Base-by-base conservation (phyloP, 495 filamentous ascomycete species). In the Neurospora sp. region DNA sequence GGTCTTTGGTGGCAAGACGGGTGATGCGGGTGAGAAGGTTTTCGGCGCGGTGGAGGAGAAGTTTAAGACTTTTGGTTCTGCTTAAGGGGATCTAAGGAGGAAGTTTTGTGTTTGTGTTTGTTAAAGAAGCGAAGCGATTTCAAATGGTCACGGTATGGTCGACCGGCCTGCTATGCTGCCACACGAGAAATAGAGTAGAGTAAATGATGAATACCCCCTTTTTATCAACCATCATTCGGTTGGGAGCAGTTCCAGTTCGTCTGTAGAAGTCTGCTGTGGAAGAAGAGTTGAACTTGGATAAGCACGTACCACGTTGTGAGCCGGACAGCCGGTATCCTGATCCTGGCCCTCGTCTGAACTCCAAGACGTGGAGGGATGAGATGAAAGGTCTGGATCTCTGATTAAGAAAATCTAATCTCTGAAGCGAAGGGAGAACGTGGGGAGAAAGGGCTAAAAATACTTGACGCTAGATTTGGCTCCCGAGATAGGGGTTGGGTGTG, bases 1-100 rank as follows among this genome's bases (percentile, higher is more conserved):
- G 74, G 88, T 90, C 62, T 89, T 91, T 79, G 90, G 90, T 69
- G 87, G 86, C 70, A 84, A 81, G 24, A 79, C 77, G 5, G 87
- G 80, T 54, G 81, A 83, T 45, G 76, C 86, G 6, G 85, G 84
- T 31, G 82, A 86, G 75, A 91, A 91, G 88, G 79, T 78, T 10
- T 86, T 86, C 76, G 76, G 81, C 74, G 84, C 88, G 9, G 70
- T 90, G 19, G 88, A 89, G 84, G 84, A 88, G 77, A 84, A 85
- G 76, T 73, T 87, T 76, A 86, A 85, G 84, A 79, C 84, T 37
- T 82, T 78, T 73, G 84, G 82, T 62, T 62, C 54, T 28, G 82
- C 82, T 59, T 85, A 81, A 39, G 39, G 36, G 39, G 74, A 54
- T 39, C 71, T 69, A 28, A 11, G 42, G 36, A 39, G 19, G 34